A percentile compares a stretch with the other conserved stretches of the same genome.
Evolutionary conservation across 768 basidiomycete species (phyloP).

Genomic region (Lentinula sp.): DNA sequence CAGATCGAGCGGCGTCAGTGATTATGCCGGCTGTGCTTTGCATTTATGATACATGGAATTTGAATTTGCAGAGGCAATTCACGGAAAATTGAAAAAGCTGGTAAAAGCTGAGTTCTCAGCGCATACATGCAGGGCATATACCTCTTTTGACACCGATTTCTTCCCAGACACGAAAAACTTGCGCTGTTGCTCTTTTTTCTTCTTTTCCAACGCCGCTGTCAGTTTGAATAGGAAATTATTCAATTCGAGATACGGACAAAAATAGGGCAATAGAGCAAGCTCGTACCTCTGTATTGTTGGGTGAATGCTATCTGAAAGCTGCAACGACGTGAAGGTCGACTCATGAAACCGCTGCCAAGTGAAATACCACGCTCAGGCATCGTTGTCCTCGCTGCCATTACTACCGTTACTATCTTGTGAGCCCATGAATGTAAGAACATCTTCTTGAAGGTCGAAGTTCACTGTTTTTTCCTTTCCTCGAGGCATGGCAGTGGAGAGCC

Average conservation of each 20-base stretch:
- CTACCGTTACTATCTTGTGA: conserved; percentile 4
- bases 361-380: not conserved
- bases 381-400: not conserved
- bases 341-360: not conserved
- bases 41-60: not conserved
- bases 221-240: not conserved
- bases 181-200: conserved; percentile 4
- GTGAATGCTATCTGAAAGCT: conserved; percentile 2
- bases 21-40: not conserved
- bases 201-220: conserved; percentile 1
- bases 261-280: not conserved
- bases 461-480: not conserved
- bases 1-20: not conserved
- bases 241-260: not conserved
- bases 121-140: not conserved
- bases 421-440: not conserved
- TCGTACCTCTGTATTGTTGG: not conserved
- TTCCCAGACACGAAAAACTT: not conserved
- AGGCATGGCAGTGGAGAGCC: not conserved
- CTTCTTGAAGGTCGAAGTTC: not conserved
- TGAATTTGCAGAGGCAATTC: not conserved
- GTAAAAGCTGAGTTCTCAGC: not conserved
- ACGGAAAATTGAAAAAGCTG: not conserved
- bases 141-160: not conserved
- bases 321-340: not conserved